Evolutionary conservation across 202 grass and related monocot genomes (phyloP), one percentile per base, ranked within the genome.

Genomic region (Bolboschoenoplectus hybrid): DNA sequence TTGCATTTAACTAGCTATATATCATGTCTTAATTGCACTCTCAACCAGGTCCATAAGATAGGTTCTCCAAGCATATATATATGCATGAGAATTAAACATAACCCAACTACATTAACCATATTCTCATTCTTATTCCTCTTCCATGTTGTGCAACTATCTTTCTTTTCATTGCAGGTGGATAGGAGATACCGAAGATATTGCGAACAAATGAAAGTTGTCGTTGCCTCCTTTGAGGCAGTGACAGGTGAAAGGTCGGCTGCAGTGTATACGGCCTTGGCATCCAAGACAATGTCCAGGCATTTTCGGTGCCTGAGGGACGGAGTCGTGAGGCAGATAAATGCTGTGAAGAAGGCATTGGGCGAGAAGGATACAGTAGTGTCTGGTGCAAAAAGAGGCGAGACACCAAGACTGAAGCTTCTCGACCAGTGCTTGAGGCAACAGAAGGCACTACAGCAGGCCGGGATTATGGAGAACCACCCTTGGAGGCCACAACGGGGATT

Each of bases 381-480:
- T 2, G 83, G 88, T 26, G 88, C 80, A 73, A 93, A 89, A 16
- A 60, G 91, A 34, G 95, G 93, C 0, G 93, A 95, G 83, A 97
- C 95, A 52, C 95, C 95, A 0, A 83, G 95, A 56, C 89, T 97
- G 3, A 80, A 88, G 85, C 77, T 93, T 75, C 86, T 97, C 9
- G 95, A 97, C 81, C 95, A 97, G 87, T 97, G 90, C 84, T 87
- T 97, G 71, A 85, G 93, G 1, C 95, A 97, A 76, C 95, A 97
- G 1, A 95, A 88, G 76, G 84, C 88, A 6, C 38, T 97, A 72
- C 86, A 84, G 46, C 91, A 93, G 72, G 82, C 74, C 3, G 93
- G 88, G 19, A 85, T 89, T 40, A 87, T 93, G 93, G 95, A 97
- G 9, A 91, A 9, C 81, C 95, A 97, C 79, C 93, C 95, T 0